phyloP scores from a whole-genome alignment of 495 filamentous ascomycete genomes.

The Penicillium maclennaniae region DNA sequence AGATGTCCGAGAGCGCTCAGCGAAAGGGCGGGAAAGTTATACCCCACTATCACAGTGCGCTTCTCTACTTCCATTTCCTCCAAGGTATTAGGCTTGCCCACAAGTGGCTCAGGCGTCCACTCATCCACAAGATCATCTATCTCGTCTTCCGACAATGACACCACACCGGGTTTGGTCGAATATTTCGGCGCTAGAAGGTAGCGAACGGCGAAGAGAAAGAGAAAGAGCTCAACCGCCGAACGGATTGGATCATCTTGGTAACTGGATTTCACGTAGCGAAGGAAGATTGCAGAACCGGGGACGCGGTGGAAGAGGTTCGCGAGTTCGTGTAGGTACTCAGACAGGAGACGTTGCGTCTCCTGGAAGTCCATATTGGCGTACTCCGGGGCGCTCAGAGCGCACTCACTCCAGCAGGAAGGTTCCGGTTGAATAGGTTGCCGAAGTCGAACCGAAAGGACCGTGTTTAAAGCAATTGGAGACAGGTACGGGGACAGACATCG shows the following conservation, averaged over 20 bases:
- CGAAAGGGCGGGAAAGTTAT: conserved; percentile 17
- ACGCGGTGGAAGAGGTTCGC: conserved; percentile 76
- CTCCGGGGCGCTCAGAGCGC: conserved; percentile 17
- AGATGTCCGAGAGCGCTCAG: not conserved
- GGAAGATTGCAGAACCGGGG: conserved; percentile 88
- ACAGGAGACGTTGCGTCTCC: conserved; percentile 69
- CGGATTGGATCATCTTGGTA: conserved; percentile 97
- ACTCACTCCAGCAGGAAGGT: not conserved
- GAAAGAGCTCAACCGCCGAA: conserved; percentile 86
- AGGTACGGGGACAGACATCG: not conserved
- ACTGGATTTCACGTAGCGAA: conserved; percentile 91
- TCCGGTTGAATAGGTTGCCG: not conserved
- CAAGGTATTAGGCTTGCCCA: conserved; percentile 62
- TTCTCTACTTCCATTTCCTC: conserved; percentile 83
- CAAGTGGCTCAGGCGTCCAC: conserved; percentile 92
- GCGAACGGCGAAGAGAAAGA: conserved; percentile 92
- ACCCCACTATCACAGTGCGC: conserved; percentile 84
- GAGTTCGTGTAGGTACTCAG: conserved; percentile 61
- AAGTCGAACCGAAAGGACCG: not conserved
- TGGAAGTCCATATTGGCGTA: conserved; percentile 68
- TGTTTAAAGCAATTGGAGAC: not conserved
- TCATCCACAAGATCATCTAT: conserved; percentile 97
- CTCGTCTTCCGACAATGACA: conserved; percentile 87
- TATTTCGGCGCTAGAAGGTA: conserved; percentile 91
- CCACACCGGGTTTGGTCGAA: conserved; percentile 82